phyloP scores from a whole-genome alignment of 2,329 filamentous ascomycete genomes.

The Myotisia sp. region DNA sequence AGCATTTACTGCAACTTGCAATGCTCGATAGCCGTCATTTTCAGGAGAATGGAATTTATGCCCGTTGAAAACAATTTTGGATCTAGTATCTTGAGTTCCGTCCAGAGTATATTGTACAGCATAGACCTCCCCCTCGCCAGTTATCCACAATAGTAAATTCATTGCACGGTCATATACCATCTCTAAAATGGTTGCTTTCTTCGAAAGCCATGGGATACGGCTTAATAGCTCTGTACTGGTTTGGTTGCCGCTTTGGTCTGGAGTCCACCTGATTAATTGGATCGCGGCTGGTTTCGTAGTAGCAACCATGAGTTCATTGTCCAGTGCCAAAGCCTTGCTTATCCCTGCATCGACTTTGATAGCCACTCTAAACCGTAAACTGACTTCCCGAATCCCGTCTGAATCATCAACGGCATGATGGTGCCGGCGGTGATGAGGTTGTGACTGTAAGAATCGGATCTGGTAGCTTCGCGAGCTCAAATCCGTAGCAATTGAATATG shows the following conservation, averaged over 20 bases:
- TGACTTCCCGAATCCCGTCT: constrained; percentile 68
- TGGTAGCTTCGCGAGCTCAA: constrained; percentile 71
- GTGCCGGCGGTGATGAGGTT: constrained; percentile 28
- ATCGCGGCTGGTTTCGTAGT: constrained; percentile 86
- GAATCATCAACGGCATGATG: constrained; percentile 66
- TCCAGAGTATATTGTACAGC: constrained; percentile 60
- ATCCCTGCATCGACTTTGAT: constrained; percentile 97
- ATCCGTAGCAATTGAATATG: constrained; percentile 81
- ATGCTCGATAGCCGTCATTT: constrained; percentile 45
- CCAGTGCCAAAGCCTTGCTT: constrained; percentile 68
- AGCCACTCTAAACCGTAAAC: constrained; percentile 86
- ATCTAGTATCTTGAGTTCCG: constrained; percentile 29
- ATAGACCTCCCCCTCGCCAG: constrained; percentile 72
- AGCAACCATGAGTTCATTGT: constrained; percentile 83
- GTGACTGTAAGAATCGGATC: constrained; percentile 51
- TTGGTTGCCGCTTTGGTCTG: constrained; percentile 66
- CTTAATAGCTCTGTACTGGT: constrained; percentile 82
- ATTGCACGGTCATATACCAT: constrained; percentile 94
- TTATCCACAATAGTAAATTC: constrained; percentile 89
- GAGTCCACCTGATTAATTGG: constrained; percentile 90
- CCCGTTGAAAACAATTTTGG: constrained; percentile 65
- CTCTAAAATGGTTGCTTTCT: constrained; percentile 59
- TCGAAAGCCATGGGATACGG: constrained; percentile 72
- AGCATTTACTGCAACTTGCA: constrained; percentile 75
- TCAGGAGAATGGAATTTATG: constrained; percentile 76